Evolutionary conservation across 1,284 basidiomycete genomes (phyloP), one percentile per base, ranked within the genome.

Genomic region (Heterobasidion parviporum): DNA sequence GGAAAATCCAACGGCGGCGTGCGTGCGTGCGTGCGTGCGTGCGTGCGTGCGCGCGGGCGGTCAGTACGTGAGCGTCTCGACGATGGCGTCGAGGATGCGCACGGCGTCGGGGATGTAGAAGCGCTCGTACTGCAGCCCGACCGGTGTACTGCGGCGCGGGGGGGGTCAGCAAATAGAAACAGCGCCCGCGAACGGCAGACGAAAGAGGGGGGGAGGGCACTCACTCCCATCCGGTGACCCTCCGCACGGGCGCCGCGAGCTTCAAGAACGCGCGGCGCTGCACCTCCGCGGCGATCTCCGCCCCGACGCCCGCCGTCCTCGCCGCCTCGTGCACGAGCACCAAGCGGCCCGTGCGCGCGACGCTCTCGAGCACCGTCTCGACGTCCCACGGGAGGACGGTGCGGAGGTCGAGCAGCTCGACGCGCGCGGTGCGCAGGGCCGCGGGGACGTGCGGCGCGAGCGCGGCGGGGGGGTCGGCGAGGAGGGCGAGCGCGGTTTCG

Each of bases 241-340:
- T 74, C 63, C 81, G 88, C n/a, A 96, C 85, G 0, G 93, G 93
- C 3, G 93, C 93, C 58, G 92, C 82, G 55, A 96, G 71, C 68
- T 87, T 88, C 64, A 95, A 76, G 72, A 96, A 96, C 62, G 90
- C 92, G 56, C 86, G 75, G 67, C 89, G 87, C 71, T 92, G 89
- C 8, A 96, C 76, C 70, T 94, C 90, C 0, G 92, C 89, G 10
- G 86, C 84, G 50, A 96, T 88, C 65, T 96, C 92, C 18, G 86
- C 87, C 8, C 92, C 92, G n/a, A 87, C 88, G 33, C 93, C 89
- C 3, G 83, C 90, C 3, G 87, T 91, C 65, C 83, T 80, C 1
- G 91, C 86, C 3, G 94, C 94, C 70, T 96, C 93, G 65, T 96
- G 94, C 10, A 95, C 92, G 52, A 96, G 78, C n/a, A 96, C 84